Evolutionary conservation across 805 yeast genomes (phyloP).

Genomic region (Pichia deserticola): DNA sequence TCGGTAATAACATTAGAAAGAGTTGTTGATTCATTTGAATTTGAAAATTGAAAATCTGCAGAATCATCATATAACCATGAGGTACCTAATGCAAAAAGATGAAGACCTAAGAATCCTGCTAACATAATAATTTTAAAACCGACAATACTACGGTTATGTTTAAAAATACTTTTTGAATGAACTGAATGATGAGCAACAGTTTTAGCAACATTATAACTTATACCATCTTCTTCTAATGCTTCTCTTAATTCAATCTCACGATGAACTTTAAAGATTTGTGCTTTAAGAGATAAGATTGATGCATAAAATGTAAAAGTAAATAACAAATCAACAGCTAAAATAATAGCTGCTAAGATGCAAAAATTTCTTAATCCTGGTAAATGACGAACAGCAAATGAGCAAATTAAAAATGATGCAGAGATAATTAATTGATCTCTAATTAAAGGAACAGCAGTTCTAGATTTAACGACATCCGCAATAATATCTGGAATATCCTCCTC

Average conservation of each 20-base stretch:
- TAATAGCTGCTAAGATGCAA: conserved; percentile 64
- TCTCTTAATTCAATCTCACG: conserved; percentile 69
- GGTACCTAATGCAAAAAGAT: conserved; percentile 61
- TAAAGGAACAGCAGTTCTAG: conserved; percentile 41
- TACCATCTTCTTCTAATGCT: conserved; percentile 90
- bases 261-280: conserved; percentile 82
- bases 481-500: conserved; percentile 27
- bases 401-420: conserved; percentile 59
- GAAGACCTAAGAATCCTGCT: conserved; percentile 52
- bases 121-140: conserved; percentile 55
- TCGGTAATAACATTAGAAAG: conserved; percentile 35
- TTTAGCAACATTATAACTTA: conserved; percentile 65
- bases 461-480: conserved; percentile 24
- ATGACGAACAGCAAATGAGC: conserved; percentile 56
- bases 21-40: conserved; percentile 18
- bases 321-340: conserved; percentile 62
- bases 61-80: conserved; percentile 56
- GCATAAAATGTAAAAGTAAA: conserved; percentile 75
- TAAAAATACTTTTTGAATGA: conserved; percentile 24
- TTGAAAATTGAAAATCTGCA: conserved; percentile 23
- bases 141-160: conserved; percentile 37
- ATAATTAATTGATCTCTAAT: conserved; percentile 73
- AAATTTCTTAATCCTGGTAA: conserved; percentile 74
- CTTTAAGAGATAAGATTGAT: conserved; percentile 77
- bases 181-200: conserved; percentile 44